phyloP scores from a whole-genome alignment of 306 rosid genomes.

The Medicago truncatula region MtrunA17r5.0-ANR NC_053045.1:52007001-52007500 shows the following conservation, averaged over 20 bases:
- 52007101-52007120: slow-evolving; percentile 6
- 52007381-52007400: background rate
- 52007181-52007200: background rate
- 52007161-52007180: slow-evolving; percentile 14
- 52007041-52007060: slow-evolving; percentile 34
- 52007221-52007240: slow-evolving; percentile 7
- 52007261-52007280: slow-evolving; percentile 19
- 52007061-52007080: background rate
- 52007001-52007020: slow-evolving; percentile 31
- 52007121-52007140: background rate
- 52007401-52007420: background rate
- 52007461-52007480: slow-evolving; percentile 1
- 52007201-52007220: slow-evolving; percentile 15
- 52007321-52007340: slow-evolving; percentile 2
- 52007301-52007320: slow-evolving; percentile 18
- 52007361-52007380: slow-evolving; percentile 29
- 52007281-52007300: slow-evolving; percentile 14
- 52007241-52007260: slow-evolving; percentile 27
- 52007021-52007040: slow-evolving; percentile 33
- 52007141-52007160: background rate
- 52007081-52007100: slow-evolving; percentile 5
- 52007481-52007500: slow-evolving; percentile 15
- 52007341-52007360: background rate
- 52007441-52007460: background rate
- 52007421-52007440: background rate